Evolutionary conservation across 1,284 basidiomycete genomes (phyloP).

Genomic region (Polyporus tsugae): DNA sequence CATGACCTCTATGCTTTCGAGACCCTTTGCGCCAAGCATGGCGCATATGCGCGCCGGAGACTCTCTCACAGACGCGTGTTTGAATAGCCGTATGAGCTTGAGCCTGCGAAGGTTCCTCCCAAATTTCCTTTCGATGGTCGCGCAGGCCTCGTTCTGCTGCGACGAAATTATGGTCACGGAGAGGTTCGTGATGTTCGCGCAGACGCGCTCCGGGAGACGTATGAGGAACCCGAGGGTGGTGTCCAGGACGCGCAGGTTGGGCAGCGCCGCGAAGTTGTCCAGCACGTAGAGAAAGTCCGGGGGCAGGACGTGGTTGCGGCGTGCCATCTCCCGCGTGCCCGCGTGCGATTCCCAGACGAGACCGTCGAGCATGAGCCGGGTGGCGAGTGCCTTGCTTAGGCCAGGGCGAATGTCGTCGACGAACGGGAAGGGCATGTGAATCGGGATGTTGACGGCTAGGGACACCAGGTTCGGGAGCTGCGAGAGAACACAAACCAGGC

Average conservation of each 20-base stretch:
- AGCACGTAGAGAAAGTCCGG: not conserved
- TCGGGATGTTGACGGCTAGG: not conserved
- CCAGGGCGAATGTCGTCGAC: not conserved
- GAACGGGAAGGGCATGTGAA: not conserved
- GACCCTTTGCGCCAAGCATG: not conserved
- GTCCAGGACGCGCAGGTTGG: not conserved
- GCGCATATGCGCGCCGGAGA: not conserved
- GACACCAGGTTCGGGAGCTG: not conserved
- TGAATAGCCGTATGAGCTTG: not conserved
- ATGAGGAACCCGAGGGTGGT: not conserved
- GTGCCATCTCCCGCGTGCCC: not conserved
- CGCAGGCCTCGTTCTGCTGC: not conserved
- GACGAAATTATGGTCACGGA: not conserved
- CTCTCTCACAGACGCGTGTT: not conserved
- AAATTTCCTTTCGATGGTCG: not conserved
- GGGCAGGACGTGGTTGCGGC: not conserved
- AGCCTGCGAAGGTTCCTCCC: not conserved
- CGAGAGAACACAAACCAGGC: not conserved
- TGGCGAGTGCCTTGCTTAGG: conserved; percentile 2
- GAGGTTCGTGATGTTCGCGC: not conserved
- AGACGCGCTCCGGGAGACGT: not conserved
- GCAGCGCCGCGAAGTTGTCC: not conserved
- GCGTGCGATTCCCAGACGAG: not conserved
- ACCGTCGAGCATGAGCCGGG: not conserved
- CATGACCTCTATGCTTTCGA: not conserved